Conservation (phyloP, 371 early-diverging fungal genomes). For the Entomophthora muscae region DNA sequence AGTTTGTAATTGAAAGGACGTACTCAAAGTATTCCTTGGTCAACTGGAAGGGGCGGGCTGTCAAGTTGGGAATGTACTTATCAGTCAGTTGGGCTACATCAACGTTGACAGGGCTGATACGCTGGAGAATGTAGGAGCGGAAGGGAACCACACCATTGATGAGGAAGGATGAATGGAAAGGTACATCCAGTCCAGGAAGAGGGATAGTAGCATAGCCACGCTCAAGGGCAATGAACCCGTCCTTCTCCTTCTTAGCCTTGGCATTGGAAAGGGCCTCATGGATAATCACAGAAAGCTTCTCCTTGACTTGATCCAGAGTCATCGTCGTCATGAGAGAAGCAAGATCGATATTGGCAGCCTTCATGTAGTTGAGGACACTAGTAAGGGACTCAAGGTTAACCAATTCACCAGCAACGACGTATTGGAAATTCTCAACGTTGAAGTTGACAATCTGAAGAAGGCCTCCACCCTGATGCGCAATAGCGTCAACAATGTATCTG, state of each 20-base stretch:
- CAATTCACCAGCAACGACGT: constrained; percentile 83
- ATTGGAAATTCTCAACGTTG: constrained; percentile 93
- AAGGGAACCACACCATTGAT: constrained; percentile 78
- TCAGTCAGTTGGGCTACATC: constrained; percentile 53
- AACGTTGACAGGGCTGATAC: constrained; percentile 57
- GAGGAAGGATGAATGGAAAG: constrained; percentile 91
- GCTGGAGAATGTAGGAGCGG: constrained; percentile 71
- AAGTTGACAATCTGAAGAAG: constrained; percentile 91
- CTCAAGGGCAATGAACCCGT: constrained; percentile 44
- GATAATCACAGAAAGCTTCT: constrained; percentile 62
- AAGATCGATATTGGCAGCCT: constrained; percentile 53
- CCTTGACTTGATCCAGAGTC: constrained; percentile 73
- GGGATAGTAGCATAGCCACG: constrained; percentile 89
- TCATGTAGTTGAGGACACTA: constrained; percentile 52
- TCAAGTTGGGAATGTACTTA: constrained; percentile 92
- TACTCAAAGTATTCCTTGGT: constrained; percentile 55
- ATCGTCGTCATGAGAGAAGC: constrained; percentile 68
- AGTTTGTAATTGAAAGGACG: constrained; percentile 55
- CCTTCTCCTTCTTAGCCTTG: constrained; percentile 35
- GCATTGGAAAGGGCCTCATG: constrained; percentile 54
- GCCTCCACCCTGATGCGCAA: constrained; percentile 54
- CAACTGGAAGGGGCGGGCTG: constrained; percentile 75
- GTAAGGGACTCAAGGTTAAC: constrained; percentile 62
- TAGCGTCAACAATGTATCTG: constrained; percentile 58
- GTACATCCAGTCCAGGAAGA: constrained; percentile 84